Evolutionary conservation across 2,329 filamentous ascomycete species (phyloP).

Genomic region (Neonectria sp.): DNA sequence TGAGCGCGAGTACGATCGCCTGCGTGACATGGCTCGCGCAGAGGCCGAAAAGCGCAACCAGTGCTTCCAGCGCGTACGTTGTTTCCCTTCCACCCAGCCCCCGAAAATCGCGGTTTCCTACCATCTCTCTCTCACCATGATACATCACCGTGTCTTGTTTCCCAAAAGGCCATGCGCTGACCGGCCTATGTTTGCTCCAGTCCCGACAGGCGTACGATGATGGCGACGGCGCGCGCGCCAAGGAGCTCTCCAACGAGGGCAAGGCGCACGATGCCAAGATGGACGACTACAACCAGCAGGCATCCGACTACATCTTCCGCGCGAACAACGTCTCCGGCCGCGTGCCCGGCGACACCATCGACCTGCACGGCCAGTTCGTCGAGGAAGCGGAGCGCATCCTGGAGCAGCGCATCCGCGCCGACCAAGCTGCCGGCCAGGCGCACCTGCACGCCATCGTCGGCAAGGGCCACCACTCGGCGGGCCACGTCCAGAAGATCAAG

Average conservation of each 20-base stretch:
- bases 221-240: slow-evolving; percentile 88
- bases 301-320: slow-evolving; percentile 94
- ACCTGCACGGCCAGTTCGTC: slow-evolving; percentile 94
- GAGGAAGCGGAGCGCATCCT: slow-evolving; percentile 95
- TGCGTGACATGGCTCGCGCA: slow-evolving; percentile 85
- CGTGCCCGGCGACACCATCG: slow-evolving; percentile 86
- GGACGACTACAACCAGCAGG: slow-evolving; percentile 91
- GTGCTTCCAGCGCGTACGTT: slow-evolving; percentile 80
- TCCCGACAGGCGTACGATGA: slow-evolving; percentile 84
- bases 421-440: slow-evolving; percentile 79
- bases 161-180: slow-evolving; percentile 26
- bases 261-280: slow-evolving; percentile 88
- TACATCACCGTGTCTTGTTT: background rate
- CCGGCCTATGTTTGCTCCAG: slow-evolving; percentile 53
- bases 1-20: slow-evolving; percentile 92
- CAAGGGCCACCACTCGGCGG: slow-evolving; percentile 88
- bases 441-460: slow-evolving; percentile 97
- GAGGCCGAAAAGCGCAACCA: slow-evolving; percentile 84
- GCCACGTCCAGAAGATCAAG: slow-evolving; percentile 93
- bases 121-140: background rate
- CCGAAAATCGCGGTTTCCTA: background rate
- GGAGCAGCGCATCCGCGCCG: slow-evolving; percentile 86
- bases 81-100: background rate
- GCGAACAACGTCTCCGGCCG: slow-evolving; percentile 89
- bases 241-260: slow-evolving; percentile 86